Conservation (phyloP, 805 yeast species). For the Ogataea trehaloabstinens region DNA sequence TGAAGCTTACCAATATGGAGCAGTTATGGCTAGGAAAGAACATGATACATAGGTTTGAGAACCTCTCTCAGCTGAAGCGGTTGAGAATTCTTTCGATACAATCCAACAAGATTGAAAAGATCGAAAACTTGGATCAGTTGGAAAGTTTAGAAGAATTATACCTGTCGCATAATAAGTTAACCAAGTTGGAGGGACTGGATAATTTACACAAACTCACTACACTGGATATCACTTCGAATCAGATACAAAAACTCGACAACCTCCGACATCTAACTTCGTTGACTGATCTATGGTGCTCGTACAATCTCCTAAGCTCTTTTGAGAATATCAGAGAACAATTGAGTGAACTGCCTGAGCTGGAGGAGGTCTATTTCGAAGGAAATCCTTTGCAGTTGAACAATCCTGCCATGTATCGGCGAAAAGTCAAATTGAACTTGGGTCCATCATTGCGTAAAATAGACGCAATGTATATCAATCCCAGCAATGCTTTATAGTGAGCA, state of each 20-base stretch:
- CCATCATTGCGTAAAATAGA: slow-evolving; percentile 79
- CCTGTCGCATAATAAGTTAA: slow-evolving; percentile 79
- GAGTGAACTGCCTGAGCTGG: slow-evolving; percentile 59
- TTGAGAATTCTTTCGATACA: slow-evolving; percentile 83
- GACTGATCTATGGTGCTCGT: slow-evolving; percentile 93
- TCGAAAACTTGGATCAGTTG: slow-evolving; percentile 78
- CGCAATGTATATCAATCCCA: slow-evolving; percentile 60
- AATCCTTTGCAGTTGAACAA: slow-evolving; percentile 78
- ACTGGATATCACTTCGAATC: slow-evolving; percentile 80
- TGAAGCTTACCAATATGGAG: slow-evolving; percentile 52
- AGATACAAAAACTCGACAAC: slow-evolving; percentile 58
- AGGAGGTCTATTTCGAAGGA: slow-evolving; percentile 91
- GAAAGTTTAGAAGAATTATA: slow-evolving; percentile 80
- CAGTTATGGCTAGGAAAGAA: slow-evolving; percentile 95
- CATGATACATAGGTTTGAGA: slow-evolving; percentile 61
- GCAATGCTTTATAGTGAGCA: too few relatives aligned
- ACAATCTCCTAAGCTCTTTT: slow-evolving; percentile 66
- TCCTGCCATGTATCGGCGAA: slow-evolving; percentile 82
- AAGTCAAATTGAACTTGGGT: slow-evolving; percentile 69
- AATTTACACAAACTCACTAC: slow-evolving; percentile 63
- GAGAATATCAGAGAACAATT: slow-evolving; percentile 67
- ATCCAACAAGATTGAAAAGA: slow-evolving; percentile 71
- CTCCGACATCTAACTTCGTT: slow-evolving; percentile 63
- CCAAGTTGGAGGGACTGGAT: slow-evolving; percentile 74
- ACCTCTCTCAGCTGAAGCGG: slow-evolving; percentile 56